phyloP scores from a whole-genome alignment of 2,329 filamentous ascomycete species.

The Cyphellophora europaea region DNA sequence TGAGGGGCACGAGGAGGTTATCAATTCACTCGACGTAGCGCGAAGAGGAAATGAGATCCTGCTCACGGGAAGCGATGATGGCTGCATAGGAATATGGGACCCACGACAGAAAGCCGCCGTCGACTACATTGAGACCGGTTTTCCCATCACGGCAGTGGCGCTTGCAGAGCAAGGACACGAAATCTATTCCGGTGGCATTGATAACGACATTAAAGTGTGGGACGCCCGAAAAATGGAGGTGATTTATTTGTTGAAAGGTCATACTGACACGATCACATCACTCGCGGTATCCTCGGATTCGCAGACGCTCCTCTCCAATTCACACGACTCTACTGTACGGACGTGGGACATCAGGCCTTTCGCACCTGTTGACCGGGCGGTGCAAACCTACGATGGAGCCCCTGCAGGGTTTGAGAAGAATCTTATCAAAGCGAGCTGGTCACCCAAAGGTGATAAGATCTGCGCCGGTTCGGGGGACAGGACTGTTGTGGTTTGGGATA shows the following conservation, averaged over 20 bases:
- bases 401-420: constrained; percentile 84
- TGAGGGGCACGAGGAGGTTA: constrained; percentile 86
- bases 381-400: constrained; percentile 88
- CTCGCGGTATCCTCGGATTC: constrained; percentile 87
- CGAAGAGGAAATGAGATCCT: constrained; percentile 83
- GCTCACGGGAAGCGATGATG: constrained; percentile 87
- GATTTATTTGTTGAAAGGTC: constrained; percentile 78
- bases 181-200: constrained; percentile 87
- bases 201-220: constrained; percentile 97
- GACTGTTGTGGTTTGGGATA: constrained; percentile 85
- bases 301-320: constrained; percentile 80
- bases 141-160: constrained; percentile 83
- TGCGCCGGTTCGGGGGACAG: constrained; percentile 84
- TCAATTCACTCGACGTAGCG: constrained; percentile 84
- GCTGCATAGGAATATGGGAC: constrained; percentile 92
- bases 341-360: constrained; percentile 97
- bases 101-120: constrained; percentile 80
- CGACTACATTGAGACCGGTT: constrained; percentile 82
- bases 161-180: constrained; percentile 93
- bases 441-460: constrained; percentile 73
- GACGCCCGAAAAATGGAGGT: constrained; percentile 86
- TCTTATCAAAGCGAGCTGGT: constrained; percentile 82
- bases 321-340: constrained; percentile 85
- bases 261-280: constrained; percentile 86
- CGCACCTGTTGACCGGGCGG: constrained; percentile 73